These are phyloP conservation scores for Platanthera guangdongensis DNA, from an alignment of 106 monocot species.

Conservation along the genomic window DNA sequence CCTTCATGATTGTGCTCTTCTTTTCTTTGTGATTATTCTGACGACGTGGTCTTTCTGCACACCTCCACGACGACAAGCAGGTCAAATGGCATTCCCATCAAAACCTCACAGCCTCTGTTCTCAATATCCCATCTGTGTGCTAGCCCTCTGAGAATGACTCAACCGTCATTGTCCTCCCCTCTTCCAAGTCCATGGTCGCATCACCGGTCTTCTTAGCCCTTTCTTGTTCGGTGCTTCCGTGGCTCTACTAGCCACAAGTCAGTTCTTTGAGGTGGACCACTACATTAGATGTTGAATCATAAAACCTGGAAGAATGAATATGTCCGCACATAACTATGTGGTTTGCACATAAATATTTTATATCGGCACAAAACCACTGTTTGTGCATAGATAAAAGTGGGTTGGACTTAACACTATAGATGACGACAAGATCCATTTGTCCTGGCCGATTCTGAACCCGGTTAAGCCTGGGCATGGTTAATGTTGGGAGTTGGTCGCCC, in stretches of 20 bases:
- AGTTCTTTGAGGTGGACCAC: constrained; percentile 67
- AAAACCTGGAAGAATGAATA: no score
- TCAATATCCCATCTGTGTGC: constrained; percentile 66
- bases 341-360: no score
- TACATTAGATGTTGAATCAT: no score
- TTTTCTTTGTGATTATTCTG: constrained; percentile 19
- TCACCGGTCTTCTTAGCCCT: constrained; percentile 60
- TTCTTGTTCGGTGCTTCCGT: constrained; percentile 53
- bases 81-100: constrained; percentile 82
- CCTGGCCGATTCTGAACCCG: no score
- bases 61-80: constrained; percentile 93
- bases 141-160: constrained; percentile 45
- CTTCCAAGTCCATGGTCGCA: constrained; percentile 90
- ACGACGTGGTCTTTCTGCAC: constrained; percentile 89
- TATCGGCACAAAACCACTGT: no score
- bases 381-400: no score
- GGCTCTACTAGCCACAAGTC: constrained; percentile 45
- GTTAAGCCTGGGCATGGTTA: no score
- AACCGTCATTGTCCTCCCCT: constrained; percentile 87
- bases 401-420: no score
- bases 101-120: constrained; percentile 67
- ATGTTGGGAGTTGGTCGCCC: no score
- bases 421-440: no score
- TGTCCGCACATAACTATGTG: no score
- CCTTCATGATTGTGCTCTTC: no score